These are phyloP conservation scores for Amaranthus palmeri DNA, from an alignment of 148 eudicot species.

Conservation along the genomic window DNA sequence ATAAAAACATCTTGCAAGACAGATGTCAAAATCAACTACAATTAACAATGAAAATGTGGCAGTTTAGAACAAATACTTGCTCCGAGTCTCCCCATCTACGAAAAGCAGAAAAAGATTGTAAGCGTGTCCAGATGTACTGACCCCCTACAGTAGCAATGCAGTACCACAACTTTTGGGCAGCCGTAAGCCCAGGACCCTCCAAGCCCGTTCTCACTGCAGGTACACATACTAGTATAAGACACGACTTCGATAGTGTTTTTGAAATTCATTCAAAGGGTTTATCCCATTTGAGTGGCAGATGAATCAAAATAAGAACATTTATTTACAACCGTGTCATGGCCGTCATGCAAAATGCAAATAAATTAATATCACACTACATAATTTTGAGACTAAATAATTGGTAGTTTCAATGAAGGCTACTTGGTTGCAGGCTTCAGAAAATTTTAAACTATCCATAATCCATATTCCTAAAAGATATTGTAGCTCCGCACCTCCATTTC, in stretches of 20 bases:
- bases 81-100: constrained; percentile 97
- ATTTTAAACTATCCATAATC: background rate
- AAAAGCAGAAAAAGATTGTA: constrained; percentile 92
- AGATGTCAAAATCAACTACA: background rate
- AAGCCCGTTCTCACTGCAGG: constrained; percentile 75
- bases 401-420: background rate
- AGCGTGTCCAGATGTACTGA: constrained; percentile 83
- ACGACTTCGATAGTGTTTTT: background rate
- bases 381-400: background rate
- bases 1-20: background rate
- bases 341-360: background rate
- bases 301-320: background rate
- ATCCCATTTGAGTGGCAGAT: background rate
- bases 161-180: constrained; percentile 85
- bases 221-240: constrained; percentile 11
- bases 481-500: background rate
- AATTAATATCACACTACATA: background rate
- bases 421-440: background rate
- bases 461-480: background rate
- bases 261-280: background rate
- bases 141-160: constrained; percentile 92
- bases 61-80: constrained; percentile 44
- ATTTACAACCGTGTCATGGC: too few relatives aligned
- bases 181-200: constrained; percentile 95
- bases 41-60: background rate